Evolutionary conservation across 805 yeast genomes (phyloP), one percentile per base, ranked within the genome.

Genomic region (Candida boleticola): DNA sequence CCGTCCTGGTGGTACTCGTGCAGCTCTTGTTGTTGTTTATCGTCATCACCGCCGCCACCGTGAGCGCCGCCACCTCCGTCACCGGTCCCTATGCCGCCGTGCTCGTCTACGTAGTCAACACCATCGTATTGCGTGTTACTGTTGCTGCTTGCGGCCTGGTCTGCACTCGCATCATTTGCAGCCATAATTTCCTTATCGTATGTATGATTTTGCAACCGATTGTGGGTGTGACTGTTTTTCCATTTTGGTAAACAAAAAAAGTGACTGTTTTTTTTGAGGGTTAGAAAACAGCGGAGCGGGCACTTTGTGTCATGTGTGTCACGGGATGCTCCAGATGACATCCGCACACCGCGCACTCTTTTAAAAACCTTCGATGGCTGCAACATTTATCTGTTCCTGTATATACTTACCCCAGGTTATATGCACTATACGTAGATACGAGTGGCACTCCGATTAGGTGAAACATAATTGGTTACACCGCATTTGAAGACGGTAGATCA

Each of bases 161-260:
- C 35, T 9, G 20, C 35, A 7, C 22, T 19, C 21, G 16, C 35
- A 31, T 38, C 36, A 18, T 38, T 31, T 22, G 41, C 36, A 30
- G 22, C 41, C 41, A 30, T 31, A 17, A n/a, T 29, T 29, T 23
- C 27, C 10, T 23, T n/a, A n/a, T n/a, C n/a, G n/a, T n/a, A n/a
- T n/a, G n/a, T n/a, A n/a, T n/a, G 22, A n/a, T 13, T 41, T 41
- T 41, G 47, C 44, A 41, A 36, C 44, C 47, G 25, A 29, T 13
- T 5, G 14, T 37, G 11, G 21, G 19, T 49, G 58, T 52, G 56
- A 54, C 57, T 52, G 57, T 52, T 49, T 54, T 53, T 51, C 43
- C 41, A 34, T 23, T 30, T 23, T 40, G 29, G 27, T 35, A 19
- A 14, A n/a, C n/a, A n/a, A n/a, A n/a, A 36, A 36, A 39, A 37